Evolutionary conservation across 768 basidiomycete genomes (phyloP).

Genomic region (Termitomyces heimii): DNA sequence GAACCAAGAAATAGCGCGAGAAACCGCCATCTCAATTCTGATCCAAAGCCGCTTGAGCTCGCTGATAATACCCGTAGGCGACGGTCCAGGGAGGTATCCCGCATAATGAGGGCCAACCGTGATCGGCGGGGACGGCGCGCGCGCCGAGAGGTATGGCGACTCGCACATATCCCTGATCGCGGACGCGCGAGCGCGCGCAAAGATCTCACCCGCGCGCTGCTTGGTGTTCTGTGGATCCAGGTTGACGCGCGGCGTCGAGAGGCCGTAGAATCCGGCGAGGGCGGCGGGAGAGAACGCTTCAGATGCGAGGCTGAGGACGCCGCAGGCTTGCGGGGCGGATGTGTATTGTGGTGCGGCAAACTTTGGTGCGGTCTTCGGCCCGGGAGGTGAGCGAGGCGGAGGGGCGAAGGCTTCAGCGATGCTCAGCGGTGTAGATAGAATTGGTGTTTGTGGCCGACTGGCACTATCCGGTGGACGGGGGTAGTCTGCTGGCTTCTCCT

Average conservation of each 20-base stretch:
- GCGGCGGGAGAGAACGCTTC: not conserved
- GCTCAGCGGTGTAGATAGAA: not conserved
- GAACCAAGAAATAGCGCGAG: not conserved
- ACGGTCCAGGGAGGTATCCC: not conserved
- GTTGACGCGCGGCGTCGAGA: not conserved
- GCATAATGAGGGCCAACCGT: constrained; percentile 3
- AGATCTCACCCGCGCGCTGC: not conserved
- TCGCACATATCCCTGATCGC: not conserved
- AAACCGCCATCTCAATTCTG: not conserved
- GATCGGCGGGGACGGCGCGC: not conserved
- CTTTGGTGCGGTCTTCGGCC: not conserved
- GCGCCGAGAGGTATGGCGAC: not conserved
- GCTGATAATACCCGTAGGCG: not conserved
- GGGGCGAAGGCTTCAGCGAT: not conserved
- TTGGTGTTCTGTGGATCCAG: not conserved
- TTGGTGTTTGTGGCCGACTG: too few relatives aligned
- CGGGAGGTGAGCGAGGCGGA: not conserved
- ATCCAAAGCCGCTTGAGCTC: not conserved
- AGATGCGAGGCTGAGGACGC: not conserved
- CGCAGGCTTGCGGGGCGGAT: not conserved
- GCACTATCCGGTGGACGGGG: not conserved
- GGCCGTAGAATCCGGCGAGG: not conserved
- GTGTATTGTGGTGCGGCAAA: not conserved
- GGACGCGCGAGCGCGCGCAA: not conserved
- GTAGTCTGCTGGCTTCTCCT: not conserved